Conservation (phyloP, 805 yeast genomes). For the Spathaspora boniae region DNA sequence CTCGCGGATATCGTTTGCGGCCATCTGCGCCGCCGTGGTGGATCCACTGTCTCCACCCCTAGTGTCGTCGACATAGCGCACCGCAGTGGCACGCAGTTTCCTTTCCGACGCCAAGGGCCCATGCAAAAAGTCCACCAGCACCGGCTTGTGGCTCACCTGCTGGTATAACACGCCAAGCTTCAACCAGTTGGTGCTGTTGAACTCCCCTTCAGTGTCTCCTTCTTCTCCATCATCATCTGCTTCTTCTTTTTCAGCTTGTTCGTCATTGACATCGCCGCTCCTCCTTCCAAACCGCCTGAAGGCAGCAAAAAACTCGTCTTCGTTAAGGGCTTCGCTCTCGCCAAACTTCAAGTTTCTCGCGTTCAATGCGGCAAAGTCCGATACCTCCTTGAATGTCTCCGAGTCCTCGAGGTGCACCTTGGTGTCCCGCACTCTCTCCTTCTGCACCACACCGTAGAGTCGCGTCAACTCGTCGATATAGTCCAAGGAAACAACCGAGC, state of each 20-base stretch:
- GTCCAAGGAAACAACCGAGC: constrained; percentile 42
- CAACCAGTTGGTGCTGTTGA: constrained; percentile 56
- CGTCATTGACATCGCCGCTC: constrained; percentile 19
- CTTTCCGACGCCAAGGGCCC: constrained; percentile 70
- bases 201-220: constrained; percentile 18
- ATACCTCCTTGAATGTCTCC: constrained; percentile 55
- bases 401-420: constrained; percentile 51
- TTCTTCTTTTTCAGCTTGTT: constrained; percentile 11
- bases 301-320: constrained; percentile 43
- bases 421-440: constrained; percentile 30
- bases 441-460: constrained; percentile 17
- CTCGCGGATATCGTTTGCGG: constrained; percentile 47
- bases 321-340: constrained; percentile 46
- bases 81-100: constrained; percentile 33
- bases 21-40: constrained; percentile 54
- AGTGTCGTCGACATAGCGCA: constrained; percentile 41
- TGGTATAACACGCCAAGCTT: constrained; percentile 52
- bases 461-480: constrained; percentile 12
- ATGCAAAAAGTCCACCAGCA: constrained; percentile 56
- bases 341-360: constrained; percentile 61
- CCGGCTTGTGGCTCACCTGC: constrained; percentile 44
- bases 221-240: constrained; percentile 17
- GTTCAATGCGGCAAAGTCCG: constrained; percentile 61
- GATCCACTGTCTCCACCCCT: constrained; percentile 26
- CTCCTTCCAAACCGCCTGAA: constrained; percentile 35